Base-by-base conservation (phyloP, 2,329 filamentous ascomycete species). In the Corniculantispora saksenae region DNA sequence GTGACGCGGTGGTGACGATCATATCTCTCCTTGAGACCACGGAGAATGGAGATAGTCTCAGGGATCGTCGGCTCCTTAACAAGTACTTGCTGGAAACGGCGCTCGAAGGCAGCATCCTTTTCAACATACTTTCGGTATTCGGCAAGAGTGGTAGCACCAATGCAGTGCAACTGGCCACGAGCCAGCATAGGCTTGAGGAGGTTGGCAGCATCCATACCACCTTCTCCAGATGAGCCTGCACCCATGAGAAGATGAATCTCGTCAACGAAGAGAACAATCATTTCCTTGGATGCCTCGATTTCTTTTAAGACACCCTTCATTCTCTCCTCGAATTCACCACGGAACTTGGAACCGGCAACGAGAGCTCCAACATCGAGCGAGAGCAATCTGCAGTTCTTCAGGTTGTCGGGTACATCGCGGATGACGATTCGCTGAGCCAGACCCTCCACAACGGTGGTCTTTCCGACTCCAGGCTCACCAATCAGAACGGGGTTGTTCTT, bases 281-380 rank as follows among this genome's bases (percentile, higher is more conserved):
- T 97, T 65, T 98, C 94, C 76, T 95, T 96, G 60, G 93, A 93
- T 64, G 97, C 90, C 71, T 94, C 87, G 66, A 99, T 97, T 81
- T 99, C 95, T 79, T 98, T 99, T 72, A 99, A 80, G 6, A 99
- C 95, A 63, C 94, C 94, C 86, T 99, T 99, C 94, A 99, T 98
- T 71, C 95, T 89, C 83, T 99, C 95, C 78, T 99, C 95, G 66
- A 99, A 99, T 78, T 99, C 95, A 81, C 95, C 95, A 58, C 95
- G 90, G 82, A 96, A 99, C 81, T 99, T 99, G 86, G 93, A 97
- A 70, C 95, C 95, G 66, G 95, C 95, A 68, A 99, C 94, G 65
- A 99, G 84, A 27, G 94, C 91, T 72, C 95, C 95, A 56, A 99
- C 94, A 74, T 99, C 95, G 54, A 99, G 88, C 4, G 95, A 97